A percentile compares a stretch with the other conserved stretches of the same genome.
Evolutionary conservation across 768 basidiomycete species (phyloP).

Genomic region (Tephrocybe sp.): DNA sequence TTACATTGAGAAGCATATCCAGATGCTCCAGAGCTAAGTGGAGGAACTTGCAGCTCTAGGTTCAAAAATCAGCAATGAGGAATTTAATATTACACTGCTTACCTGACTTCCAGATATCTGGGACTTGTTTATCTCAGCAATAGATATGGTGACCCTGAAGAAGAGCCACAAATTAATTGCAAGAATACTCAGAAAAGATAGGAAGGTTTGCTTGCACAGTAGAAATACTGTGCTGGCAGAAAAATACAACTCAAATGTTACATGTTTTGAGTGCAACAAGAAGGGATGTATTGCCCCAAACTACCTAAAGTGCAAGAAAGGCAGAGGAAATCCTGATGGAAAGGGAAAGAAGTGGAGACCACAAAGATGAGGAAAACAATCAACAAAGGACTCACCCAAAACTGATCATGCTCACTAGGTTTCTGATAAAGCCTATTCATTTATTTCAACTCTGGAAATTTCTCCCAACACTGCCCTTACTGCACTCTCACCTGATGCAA

Average conservation of each 20-base stretch:
- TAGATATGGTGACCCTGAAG: conserved; percentile 19
- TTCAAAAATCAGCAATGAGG: conserved; percentile 11
- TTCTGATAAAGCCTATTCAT: conserved; percentile 2
- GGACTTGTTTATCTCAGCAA: conserved; percentile 27
- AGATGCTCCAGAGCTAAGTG: conserved; percentile 21
- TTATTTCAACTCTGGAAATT: background rate
- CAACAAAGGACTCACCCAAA: background rate
- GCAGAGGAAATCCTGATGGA: background rate
- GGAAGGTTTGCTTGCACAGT: background rate
- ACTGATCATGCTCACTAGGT: background rate
- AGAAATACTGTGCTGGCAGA: background rate
- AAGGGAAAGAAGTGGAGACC: background rate
- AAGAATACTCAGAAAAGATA: background rate
- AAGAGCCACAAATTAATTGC: conserved; percentile 10
- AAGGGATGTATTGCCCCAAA: conserved; percentile 1
- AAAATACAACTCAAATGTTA: conserved; percentile 1
- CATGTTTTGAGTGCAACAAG: conserved; percentile 3
- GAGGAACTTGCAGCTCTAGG: conserved; percentile 23
- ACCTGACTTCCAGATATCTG: conserved; percentile 33
- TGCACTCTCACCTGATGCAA: background rate
- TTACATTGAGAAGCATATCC: conserved; percentile 26
- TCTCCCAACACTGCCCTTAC: background rate
- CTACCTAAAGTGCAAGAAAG: conserved; percentile 1
- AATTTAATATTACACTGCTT: conserved; percentile 23
- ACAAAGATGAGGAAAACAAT: background rate